These are phyloP conservation scores for Mycena pura DNA, from an alignment of 768 basidiomycete species.

Conservation along the genomic window DNA sequence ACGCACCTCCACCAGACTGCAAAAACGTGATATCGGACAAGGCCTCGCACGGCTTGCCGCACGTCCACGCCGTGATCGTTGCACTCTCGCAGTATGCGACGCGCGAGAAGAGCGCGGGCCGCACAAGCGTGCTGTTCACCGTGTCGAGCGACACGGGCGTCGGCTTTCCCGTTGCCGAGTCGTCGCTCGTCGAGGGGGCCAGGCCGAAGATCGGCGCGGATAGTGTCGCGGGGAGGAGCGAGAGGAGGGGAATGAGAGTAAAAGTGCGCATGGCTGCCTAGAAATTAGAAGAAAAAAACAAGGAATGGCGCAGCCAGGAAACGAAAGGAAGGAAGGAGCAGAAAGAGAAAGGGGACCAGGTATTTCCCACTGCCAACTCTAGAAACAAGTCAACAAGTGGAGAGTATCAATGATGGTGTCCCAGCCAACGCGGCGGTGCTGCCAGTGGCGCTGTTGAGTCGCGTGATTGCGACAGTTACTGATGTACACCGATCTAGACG, in stretches of 20 bases:
- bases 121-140: conserved; percentile 21
- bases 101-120: conserved; percentile 44
- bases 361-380: not conserved
- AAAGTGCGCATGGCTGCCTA: too few relatives aligned
- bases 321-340: conserved; percentile 3
- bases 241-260: conserved; percentile 12
- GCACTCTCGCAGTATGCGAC: conserved; percentile 45
- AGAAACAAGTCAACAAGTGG: conserved; percentile 1
- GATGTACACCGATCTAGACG: too few relatives aligned
- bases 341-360: conserved; percentile 5
- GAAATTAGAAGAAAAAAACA: conserved; percentile 3
- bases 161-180: conserved; percentile 5
- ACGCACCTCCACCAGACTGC: conserved; percentile 43
- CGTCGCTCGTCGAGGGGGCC: not conserved
- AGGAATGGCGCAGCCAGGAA: conserved; percentile 8
- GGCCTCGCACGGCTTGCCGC: conserved; percentile 17
- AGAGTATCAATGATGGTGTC: conserved; percentile 1
- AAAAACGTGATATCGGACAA: conserved; percentile 15
- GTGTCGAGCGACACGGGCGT: conserved; percentile 8
- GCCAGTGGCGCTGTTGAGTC: too few relatives aligned
- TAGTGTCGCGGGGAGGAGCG: conserved; percentile 3
- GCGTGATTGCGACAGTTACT: too few relatives aligned
- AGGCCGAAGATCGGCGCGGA: conserved; percentile 11
- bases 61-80: conserved; percentile 37
- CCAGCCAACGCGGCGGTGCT: not conserved